Conservation (phyloP, 805 yeast species). For the Komagataella populi region DNA sequence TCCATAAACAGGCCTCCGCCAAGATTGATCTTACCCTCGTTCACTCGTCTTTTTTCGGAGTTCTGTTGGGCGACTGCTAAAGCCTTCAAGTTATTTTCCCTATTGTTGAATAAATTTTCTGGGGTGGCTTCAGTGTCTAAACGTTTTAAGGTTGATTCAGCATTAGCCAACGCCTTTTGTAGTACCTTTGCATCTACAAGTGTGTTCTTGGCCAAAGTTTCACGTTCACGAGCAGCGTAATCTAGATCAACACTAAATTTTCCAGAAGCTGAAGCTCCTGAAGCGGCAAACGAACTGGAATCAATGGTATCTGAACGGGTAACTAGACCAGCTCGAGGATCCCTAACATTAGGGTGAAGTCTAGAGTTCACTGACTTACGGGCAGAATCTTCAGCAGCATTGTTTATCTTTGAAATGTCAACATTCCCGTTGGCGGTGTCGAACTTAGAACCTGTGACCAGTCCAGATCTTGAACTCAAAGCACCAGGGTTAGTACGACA, state of each 20-base stretch:
- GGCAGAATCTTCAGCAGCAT: slow-evolving; percentile 30
- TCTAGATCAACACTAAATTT: slow-evolving; percentile 25
- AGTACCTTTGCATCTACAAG: slow-evolving; percentile 29
- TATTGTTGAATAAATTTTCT: slow-evolving; percentile 13
- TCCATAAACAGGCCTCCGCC: slow-evolving; percentile 85
- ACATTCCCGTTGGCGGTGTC: slow-evolving; percentile 29
- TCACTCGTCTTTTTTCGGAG: slow-evolving; percentile 37
- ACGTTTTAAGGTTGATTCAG: slow-evolving; percentile 18
- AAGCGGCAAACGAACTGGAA: slow-evolving; percentile 28
- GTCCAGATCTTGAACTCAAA: slow-evolving; percentile 18
- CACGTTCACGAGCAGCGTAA: slow-evolving; percentile 29
- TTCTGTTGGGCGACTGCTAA: slow-evolving; percentile 63
- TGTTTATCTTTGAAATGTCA: slow-evolving; percentile 36
- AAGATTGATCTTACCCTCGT: slow-evolving; percentile 48
- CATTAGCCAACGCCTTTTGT: slow-evolving; percentile 37
- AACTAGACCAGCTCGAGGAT: slow-evolving; percentile 5
- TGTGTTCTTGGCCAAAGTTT: slow-evolving; percentile 20
- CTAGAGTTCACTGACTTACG: slow-evolving; percentile 14
- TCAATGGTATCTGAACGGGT: slow-evolving; percentile 5
- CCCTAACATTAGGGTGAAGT: slow-evolving; percentile 10
- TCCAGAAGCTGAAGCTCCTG: slow-evolving; percentile 46
- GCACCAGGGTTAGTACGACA: slow-evolving; percentile 29
- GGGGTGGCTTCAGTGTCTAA: slow-evolving; percentile 13
- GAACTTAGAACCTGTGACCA: slow-evolving; percentile 11
- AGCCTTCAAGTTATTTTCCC: slow-evolving; percentile 50